Conservation (phyloP, 1,284 basidiomycete species). For the Cryptococcus sp. region DNA sequence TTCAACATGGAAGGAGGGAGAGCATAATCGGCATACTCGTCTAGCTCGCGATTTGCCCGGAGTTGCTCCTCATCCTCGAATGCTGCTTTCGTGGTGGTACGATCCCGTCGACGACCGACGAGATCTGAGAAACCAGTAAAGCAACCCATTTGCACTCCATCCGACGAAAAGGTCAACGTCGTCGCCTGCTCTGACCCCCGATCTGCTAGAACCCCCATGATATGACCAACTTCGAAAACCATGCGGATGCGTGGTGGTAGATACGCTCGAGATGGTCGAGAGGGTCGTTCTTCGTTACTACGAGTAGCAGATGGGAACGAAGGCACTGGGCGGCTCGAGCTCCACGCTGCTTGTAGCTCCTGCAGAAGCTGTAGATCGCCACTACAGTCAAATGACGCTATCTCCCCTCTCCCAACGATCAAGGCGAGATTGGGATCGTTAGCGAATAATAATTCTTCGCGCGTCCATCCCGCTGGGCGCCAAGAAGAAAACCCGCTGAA, state of each 20-base stretch:
- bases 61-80: slow-evolving; percentile 38
- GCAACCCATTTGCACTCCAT: slow-evolving; percentile 36
- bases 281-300: background rate
- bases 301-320: slow-evolving; percentile 7
- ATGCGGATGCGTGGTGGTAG: slow-evolving; percentile 40
- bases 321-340: background rate
- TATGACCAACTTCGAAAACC: slow-evolving; percentile 40
- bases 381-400: slow-evolving; percentile 41
- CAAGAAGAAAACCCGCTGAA: slow-evolving; percentile 45
- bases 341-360: slow-evolving; percentile 34
- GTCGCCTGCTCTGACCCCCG: slow-evolving; percentile 33
- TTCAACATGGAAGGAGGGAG: slow-evolving; percentile 29
- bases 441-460: slow-evolving; percentile 42
- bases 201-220: slow-evolving; percentile 37
- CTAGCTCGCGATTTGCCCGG: slow-evolving; percentile 18
- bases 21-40: slow-evolving; percentile 23
- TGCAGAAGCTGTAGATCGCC: slow-evolving; percentile 42
- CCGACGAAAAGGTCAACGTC: slow-evolving; percentile 35
- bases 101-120: slow-evolving; percentile 30
- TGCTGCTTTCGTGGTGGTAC: slow-evolving; percentile 19
- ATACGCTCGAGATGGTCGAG: background rate
- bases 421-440: slow-evolving; percentile 45
- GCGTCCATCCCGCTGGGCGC: slow-evolving; percentile 41
- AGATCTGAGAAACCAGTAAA: slow-evolving; percentile 35
- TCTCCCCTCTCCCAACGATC: slow-evolving; percentile 27